Conservation (phyloP, 2,329 filamentous ascomycete genomes). For the Trichoderma gracile region DNA sequence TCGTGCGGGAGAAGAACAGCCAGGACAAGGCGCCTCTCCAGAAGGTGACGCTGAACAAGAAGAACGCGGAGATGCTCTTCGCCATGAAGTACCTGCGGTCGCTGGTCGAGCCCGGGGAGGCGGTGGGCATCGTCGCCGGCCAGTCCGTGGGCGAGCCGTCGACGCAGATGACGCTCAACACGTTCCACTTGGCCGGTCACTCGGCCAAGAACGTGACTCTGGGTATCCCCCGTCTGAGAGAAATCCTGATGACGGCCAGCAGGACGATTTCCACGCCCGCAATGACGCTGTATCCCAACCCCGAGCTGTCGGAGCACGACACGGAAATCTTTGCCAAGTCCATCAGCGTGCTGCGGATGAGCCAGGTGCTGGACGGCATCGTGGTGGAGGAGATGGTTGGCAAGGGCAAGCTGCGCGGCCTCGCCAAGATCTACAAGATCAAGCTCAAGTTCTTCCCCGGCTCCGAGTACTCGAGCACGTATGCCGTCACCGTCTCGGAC, state of each 20-base stretch:
- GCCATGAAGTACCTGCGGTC: constrained; percentile 92
- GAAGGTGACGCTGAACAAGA: constrained; percentile 57
- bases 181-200: constrained; percentile 98
- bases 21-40: constrained; percentile 32
- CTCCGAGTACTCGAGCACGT: constrained; percentile 79
- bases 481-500: constrained; percentile 77
- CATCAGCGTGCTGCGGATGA: constrained; percentile 81
- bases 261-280: constrained; percentile 84
- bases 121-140: constrained; percentile 92
- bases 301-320: constrained; percentile 67
- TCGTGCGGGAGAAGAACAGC: constrained; percentile 52
- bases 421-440: constrained; percentile 84
- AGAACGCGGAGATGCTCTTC: constrained; percentile 79
- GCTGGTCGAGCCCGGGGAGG: constrained; percentile 90
- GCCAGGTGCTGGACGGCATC: constrained; percentile 79
- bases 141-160: constrained; percentile 97
- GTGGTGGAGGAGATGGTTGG: constrained; percentile 79
- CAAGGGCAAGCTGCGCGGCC: constrained; percentile 63
- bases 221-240: constrained; percentile 93
- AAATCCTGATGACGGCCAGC: constrained; percentile 98
- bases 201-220: constrained; percentile 98
- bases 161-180: constrained; percentile 99
- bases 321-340: constrained; percentile 84
- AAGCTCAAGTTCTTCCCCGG: constrained; percentile 80
- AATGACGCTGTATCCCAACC: constrained; percentile 80